A percentile compares a stretch with the other conserved stretches of the same genome.
Conservation (phyloP, 2,329 filamentous ascomycete genomes). For the Aspergillus terreus region DNA sequence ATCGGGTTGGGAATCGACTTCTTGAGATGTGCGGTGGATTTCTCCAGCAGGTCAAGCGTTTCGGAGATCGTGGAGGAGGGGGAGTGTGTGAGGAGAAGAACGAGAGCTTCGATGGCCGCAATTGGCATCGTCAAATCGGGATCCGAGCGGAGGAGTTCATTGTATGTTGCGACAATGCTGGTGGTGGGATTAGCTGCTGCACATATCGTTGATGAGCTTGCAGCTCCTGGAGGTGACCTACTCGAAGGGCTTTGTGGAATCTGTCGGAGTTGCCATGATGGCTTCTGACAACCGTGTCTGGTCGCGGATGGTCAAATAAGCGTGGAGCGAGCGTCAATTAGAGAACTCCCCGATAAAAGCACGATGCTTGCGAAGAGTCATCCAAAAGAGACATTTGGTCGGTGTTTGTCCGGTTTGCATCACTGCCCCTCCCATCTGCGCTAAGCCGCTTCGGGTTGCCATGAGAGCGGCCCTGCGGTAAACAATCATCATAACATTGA, state of each 20-base stretch:
- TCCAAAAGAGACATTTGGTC: slow-evolving; percentile 19
- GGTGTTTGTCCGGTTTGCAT: slow-evolving; percentile 35
- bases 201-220: not conserved
- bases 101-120: slow-evolving; percentile 87
- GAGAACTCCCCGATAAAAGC: slow-evolving; percentile 9
- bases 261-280: slow-evolving; percentile 28
- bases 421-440: slow-evolving; percentile 25
- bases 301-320: not conserved
- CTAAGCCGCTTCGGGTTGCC: slow-evolving; percentile 29
- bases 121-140: slow-evolving; percentile 91
- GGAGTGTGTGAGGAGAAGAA: slow-evolving; percentile 75
- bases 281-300: slow-evolving; percentile 3
- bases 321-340: slow-evolving; percentile 1
- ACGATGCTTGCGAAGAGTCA: slow-evolving; percentile 19
- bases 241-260: slow-evolving; percentile 36
- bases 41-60: slow-evolving; percentile 79
- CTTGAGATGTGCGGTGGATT: slow-evolving; percentile 74
- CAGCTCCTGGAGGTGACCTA: slow-evolving; percentile 19
- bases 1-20: slow-evolving; percentile 80
- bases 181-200: slow-evolving; percentile 2
- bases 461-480: slow-evolving; percentile 25
- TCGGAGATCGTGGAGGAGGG: slow-evolving; percentile 86
- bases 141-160: slow-evolving; percentile 62
- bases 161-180: slow-evolving; percentile 64
- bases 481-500: slow-evolving; percentile 34